Evolutionary conservation across 192 early-diverging fungal genomes (phyloP), one percentile per base, ranked within the genome.

Genomic region (Geranomyces michiganensis): DNA sequence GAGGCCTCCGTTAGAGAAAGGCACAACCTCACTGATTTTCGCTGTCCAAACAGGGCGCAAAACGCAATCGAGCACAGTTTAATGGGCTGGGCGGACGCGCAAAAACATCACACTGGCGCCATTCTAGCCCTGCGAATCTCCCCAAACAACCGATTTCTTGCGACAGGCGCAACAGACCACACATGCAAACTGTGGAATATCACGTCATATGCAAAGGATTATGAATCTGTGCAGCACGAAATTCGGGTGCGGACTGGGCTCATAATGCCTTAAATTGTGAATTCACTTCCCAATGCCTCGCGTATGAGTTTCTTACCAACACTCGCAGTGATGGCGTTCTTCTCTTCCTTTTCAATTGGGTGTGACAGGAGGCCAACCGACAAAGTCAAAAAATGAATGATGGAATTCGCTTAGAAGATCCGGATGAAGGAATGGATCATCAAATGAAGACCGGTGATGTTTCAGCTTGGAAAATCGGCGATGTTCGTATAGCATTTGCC

Each of bases 131-230:
- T 84, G 27, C 59, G 62, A 22, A 55, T 87, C 10, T 80, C 81
- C 0, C 77, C 81, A 0, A 83, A 83, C 65, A 70, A 70, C 53
- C 75, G 69, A 27, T 76, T 80, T 33, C 67, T 88, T 7, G 83
- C 82, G 0, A 75, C 85, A 10, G 79, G 82, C 1, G 73, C 80
- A 21, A 75, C 74, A 19, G 86, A 88, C 65, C 75, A 83, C 66
- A 88, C 86, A 8, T 80, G 83, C 55, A 88, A 88, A 67, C 41
- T 88, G 24, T 88, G 86, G 86, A 76, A 61, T 51, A 71, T 88
- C 8, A 62, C 76, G 36, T 85, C 82, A 7, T 88, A 83, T 59
- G 62, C 61, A 32, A 85, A 82, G 46, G 73, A 87, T 32, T 67
- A 75, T 22, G 68, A 79, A 22, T 64, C 56, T 10, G 82, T 88